Conservation (phyloP, 2,329 filamentous ascomycete genomes). For the Paracamarosporium sp. region DNA sequence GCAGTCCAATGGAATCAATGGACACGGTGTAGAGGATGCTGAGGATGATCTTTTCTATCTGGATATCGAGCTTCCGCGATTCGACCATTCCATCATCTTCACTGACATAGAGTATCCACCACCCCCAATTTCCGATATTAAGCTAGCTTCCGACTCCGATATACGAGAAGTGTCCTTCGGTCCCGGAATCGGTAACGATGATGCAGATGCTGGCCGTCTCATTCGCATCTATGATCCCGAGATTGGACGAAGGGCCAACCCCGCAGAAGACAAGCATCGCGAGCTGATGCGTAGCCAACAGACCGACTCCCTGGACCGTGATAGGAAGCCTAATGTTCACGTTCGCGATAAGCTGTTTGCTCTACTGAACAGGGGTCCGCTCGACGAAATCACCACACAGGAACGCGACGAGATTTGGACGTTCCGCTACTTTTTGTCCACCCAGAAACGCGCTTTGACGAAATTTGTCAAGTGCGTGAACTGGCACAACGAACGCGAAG, state of each 20-base stretch:
- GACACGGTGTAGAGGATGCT: constrained; percentile 40
- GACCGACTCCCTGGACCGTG: constrained; percentile 92
- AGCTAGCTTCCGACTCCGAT: constrained; percentile 67
- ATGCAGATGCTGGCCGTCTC: constrained; percentile 64
- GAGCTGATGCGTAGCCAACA: constrained; percentile 89
- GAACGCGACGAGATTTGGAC: constrained; percentile 98
- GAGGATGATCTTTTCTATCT: constrained; percentile 76
- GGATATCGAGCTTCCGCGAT: constrained; percentile 89
- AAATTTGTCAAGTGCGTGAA: constrained; percentile 99
- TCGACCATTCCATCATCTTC: constrained; percentile 95
- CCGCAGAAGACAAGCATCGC: constrained; percentile 92
- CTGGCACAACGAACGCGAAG: constrained; percentile 86
- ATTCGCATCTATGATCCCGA: constrained; percentile 94
- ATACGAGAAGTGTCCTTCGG: constrained; percentile 85
- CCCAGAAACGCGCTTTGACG: constrained; percentile 85
- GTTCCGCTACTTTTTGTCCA: constrained; percentile 90
- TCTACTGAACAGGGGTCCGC: constrained; percentile 91
- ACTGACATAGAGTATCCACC: constrained; percentile 91
- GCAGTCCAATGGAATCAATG: constrained; percentile 22
- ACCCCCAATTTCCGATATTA: constrained; percentile 79
- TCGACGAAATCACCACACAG: constrained; percentile 83
- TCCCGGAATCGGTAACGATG: constrained; percentile 75
- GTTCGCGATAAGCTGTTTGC: constrained; percentile 91
- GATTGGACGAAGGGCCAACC: constrained; percentile 86
- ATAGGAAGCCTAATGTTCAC: constrained; percentile 94